phyloP scores from a whole-genome alignment of 306 rosid species.

The barrel medic (Medicago truncatula) region MtrunA17r5.0-ANR NC_053045.1:47976501-47977000 shows the following conservation, averaged over 20 bases:
- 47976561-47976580: constrained; percentile 28
- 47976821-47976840: constrained; percentile 47
- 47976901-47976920: background rate
- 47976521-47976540: constrained; percentile 90
- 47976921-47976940: background rate
- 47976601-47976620: constrained; percentile 54
- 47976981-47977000: too few species aligned
- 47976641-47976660: constrained; percentile 35
- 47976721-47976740: constrained; percentile 22
- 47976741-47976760: constrained; percentile 2
- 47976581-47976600: constrained; percentile 44
- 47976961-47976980: too few species aligned
- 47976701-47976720: constrained; percentile 28
- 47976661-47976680: constrained; percentile 33
- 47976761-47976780: constrained; percentile 52
- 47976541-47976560: constrained; percentile 95
- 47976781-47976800: constrained; percentile 41
- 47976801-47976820: constrained; percentile 52
- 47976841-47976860: background rate
- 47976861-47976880: background rate
- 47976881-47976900: background rate
- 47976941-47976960: too few species aligned
- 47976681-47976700: constrained; percentile 34
- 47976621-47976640: constrained; percentile 7
- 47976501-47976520: constrained; percentile 95